Base-by-base conservation (phyloP, 169 alveolate genomes). In the Plasmodium sp. region DNA sequence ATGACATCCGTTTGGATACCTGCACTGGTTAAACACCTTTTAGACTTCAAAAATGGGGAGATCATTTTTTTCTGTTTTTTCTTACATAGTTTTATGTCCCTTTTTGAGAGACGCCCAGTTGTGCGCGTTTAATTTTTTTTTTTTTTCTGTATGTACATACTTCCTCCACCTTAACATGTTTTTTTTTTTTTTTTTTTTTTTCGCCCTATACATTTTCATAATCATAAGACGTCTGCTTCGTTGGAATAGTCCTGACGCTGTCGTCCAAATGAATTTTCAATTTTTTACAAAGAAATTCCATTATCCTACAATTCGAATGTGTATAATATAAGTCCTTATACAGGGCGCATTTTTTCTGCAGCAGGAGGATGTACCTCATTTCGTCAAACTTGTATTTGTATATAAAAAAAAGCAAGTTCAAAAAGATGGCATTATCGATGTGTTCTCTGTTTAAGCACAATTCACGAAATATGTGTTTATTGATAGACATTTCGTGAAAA, bases 401-500 rank as follows among this genome's bases (percentile, higher is more conserved):
- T 77, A 86, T 56, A 86, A 48, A 86, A 79, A 86, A 86, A 34
- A 86, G 88, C 10, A 86, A 33, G 12, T 51, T 77, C 51, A 86
- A 54, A 39, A 86, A 77, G 39, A 34, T 86, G 7, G 34, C 41
- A 41, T 86, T 86, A 86, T 86, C 86, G 45, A 86, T 33, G 56
- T 77, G 77, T 18, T 86, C 81, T 41, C n/a, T 86, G 72, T 86
- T 86, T 45, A 86, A 12, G 81, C 86, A 86, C 81, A 86, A 86
- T 77, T 86, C 93, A 56, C 93, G 93, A 86, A 86, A 75, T 86
- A 86, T 86, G 33, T 86, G 93, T 75, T 86, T 86, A 77, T 86
- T 86, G 79, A 86, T 56, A 31, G 93, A 71, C 62, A 86, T 75
- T 86, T 86, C 86, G 43, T 86, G 93, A 86, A 74, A 75, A 75